These are phyloP conservation scores for Leishmania tropica DNA, from an alignment of 208 protist species.

Conservation along the genomic window DNA sequence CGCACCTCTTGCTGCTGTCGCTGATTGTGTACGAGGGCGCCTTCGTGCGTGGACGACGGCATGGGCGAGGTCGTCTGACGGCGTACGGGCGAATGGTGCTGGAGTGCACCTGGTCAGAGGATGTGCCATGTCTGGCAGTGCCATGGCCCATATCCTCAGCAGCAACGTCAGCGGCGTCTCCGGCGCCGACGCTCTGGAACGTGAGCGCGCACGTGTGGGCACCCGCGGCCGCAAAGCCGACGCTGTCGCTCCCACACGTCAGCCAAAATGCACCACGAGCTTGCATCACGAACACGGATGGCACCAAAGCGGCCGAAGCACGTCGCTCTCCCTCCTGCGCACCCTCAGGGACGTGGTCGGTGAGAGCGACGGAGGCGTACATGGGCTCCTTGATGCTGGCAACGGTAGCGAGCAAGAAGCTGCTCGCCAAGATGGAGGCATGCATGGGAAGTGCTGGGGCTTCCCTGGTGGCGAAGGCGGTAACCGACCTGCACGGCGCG, in stretches of 20 bases:
- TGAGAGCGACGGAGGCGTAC: slow-evolving; percentile 17
- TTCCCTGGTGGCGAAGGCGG: neutral
- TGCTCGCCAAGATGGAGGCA: slow-evolving; percentile 12
- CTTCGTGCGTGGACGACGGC: slow-evolving; percentile 42
- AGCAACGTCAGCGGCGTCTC: neutral
- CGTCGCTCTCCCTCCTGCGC: neutral
- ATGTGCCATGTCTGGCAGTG: slow-evolving; percentile 34
- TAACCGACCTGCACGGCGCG: slow-evolving; percentile 11
- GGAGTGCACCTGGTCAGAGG: slow-evolving; percentile 56
- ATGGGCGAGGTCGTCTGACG: slow-evolving; percentile 54
- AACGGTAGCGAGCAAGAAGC: slow-evolving; percentile 6
- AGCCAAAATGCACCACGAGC: neutral
- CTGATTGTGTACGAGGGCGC: slow-evolving; percentile 46
- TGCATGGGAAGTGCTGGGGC: neutral
- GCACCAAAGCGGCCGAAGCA: neutral
- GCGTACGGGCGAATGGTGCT: slow-evolving; percentile 51
- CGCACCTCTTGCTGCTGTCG: slow-evolving; percentile 24
- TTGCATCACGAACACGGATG: neutral
- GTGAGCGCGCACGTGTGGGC: slow-evolving; percentile 17
- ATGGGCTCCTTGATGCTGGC: slow-evolving; percentile 34
- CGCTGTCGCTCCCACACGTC: neutral
- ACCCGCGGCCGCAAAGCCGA: neutral
- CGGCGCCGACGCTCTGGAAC: slow-evolving; percentile 23
- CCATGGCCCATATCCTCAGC: neutral
- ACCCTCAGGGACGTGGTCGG: slow-evolving; percentile 2